A percentile compares a stretch with the other conserved stretches of the same genome.
Evolutionary conservation across 352 stramenopile species (phyloP).

Genomic region (Pythium pyrilobum): DNA sequence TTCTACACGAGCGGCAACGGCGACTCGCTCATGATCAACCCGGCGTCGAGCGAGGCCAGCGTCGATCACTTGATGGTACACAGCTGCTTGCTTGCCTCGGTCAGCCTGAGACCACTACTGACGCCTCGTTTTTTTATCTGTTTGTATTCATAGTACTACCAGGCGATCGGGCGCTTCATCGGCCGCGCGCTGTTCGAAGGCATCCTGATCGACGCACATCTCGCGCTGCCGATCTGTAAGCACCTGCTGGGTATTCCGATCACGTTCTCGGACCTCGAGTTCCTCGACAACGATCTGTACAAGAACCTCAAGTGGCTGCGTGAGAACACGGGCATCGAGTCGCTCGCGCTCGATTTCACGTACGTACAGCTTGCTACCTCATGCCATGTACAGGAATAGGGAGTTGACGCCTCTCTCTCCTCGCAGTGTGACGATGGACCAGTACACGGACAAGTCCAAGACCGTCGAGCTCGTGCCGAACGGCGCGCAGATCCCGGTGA

Average conservation of each 20-base stretch:
- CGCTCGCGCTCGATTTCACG: constrained; percentile 77
- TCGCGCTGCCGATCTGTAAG: constrained; percentile 86
- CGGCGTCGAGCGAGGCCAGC: constrained; percentile 71
- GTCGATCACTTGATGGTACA: constrained; percentile 77
- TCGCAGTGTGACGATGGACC: constrained; percentile 61
- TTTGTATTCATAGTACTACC: constrained; percentile 67
- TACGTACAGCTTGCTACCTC: constrained; percentile 37
- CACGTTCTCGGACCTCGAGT: constrained; percentile 89
- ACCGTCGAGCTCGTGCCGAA: constrained; percentile 94
- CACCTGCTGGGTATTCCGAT: constrained; percentile 88
- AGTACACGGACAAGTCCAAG: constrained; percentile 68
- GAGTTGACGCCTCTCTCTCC: not conserved
- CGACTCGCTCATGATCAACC: constrained; percentile 83
- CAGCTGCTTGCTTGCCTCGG: constrained; percentile 22
- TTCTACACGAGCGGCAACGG: constrained; percentile 75
- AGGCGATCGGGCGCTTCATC: constrained; percentile 86
- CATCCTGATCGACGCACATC: constrained; percentile 76
- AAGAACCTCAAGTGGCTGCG: constrained; percentile 83
- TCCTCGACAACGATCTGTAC: constrained; percentile 85
- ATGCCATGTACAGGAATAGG: no score
- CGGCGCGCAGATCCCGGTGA: constrained; percentile 93
- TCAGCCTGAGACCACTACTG: not conserved
- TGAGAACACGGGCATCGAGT: constrained; percentile 77
- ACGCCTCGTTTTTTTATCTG: constrained; percentile 16
- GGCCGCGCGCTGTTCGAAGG: constrained; percentile 86